Percentiles rank a stretch among this genome's conserved stretches.
Evolutionary conservation across 129 eudicot genomes (phyloP).

Genomic region (Flaveria bidentis): DNA sequence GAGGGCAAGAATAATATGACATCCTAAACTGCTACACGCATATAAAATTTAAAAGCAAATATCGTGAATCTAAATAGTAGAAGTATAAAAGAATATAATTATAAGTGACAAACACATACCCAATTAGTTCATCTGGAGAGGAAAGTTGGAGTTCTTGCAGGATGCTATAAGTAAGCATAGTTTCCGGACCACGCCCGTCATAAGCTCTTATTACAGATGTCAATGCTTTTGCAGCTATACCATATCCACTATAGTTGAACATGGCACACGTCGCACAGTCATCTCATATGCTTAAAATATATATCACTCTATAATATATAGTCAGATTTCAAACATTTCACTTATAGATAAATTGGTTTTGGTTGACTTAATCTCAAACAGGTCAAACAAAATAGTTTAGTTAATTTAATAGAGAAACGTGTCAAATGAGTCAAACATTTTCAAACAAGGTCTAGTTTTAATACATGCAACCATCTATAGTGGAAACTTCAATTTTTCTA

Average conservation of each 20-base stretch:
- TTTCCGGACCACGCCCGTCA: conserved; percentile 92
- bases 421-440: neutral
- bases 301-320: neutral
- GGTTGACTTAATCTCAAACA: neutral
- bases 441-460: neutral
- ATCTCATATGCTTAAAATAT: neutral
- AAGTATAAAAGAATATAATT: neutral
- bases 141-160: conserved; percentile 65
- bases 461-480: neutral
- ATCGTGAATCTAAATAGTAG: neutral
- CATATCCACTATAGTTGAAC: conserved; percentile 73
- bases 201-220: conserved; percentile 87
- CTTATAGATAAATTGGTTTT: neutral
- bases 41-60: neutral
- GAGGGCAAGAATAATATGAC: too few species aligned
- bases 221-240: conserved; percentile 90
- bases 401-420: too few species aligned
- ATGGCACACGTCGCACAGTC: conserved; percentile 2
- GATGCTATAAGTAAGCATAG: conserved; percentile 60
- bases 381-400: neutral
- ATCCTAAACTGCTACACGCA: too few species aligned
- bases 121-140: conserved; percentile 86
- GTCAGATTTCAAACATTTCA: neutral
- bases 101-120: conserved; percentile 54
- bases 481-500: neutral